Evolutionary conservation across 2,329 filamentous ascomycete species (phyloP), one percentile per base, ranked within the genome.

Genomic region (Neonectria ditissima): DNA sequence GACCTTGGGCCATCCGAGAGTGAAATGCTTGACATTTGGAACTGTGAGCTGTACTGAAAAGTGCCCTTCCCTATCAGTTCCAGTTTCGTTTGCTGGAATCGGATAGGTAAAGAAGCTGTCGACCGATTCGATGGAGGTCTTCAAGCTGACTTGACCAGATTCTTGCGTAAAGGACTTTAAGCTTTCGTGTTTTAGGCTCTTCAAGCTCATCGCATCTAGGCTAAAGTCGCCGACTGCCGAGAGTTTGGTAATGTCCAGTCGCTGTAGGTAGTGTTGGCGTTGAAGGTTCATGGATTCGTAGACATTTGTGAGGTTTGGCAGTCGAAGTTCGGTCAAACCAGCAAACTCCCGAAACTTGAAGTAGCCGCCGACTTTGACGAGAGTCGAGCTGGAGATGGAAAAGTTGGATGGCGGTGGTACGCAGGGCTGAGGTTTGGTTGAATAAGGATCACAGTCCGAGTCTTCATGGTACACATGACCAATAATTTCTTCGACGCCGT

Each of bases 81-180:
- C 28, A 30, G 28, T 30, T 30, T 30, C 28, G 2, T 30, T 30
- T 30, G 28, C 10, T 13, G 20, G 22, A 3, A 67, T 26, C 5
- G 65, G 65, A 30, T 63, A 56, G 8, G 43, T 63, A 51, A 56
- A 67, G 28, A 56, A 67, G 39, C 63, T 66, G 54, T 67, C 63
- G 8, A 66, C 6, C 2, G 59, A 60, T 7, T 58, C 28, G 7
- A 61, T 18, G 2, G 7, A 26, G 2, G 9, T 30, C 34, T 16
- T 51, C 11, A 67, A 56, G 1, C 2, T 1, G 4, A 67, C 8
- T 5, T 14, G 11, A 2, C 20, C 48, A 2, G 30, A 9, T 8
- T 7, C 14, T 3, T 22, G 7, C 4, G 63, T 60, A 32, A 63
- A 67, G 3, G 52, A 45, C 16, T 61, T 22, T 3, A 65, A 51